Evolutionary conservation across 2,329 filamentous ascomycete species (phyloP).

Genomic region (Blumeria hordei): DNA sequence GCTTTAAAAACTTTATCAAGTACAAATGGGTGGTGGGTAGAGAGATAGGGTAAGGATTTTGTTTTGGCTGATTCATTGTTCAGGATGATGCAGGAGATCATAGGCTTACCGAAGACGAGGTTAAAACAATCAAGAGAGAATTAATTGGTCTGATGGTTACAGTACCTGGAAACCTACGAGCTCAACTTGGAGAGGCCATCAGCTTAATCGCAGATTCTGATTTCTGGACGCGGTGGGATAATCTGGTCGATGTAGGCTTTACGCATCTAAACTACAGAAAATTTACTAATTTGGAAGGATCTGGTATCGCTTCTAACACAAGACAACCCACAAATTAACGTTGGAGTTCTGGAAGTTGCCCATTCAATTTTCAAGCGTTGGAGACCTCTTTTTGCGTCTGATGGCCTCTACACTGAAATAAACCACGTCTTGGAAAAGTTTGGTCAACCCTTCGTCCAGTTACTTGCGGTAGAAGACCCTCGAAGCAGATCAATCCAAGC

Average conservation of each 20-base stretch:
- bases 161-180: constrained; percentile 66
- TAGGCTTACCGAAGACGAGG: constrained; percentile 63
- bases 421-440: constrained; percentile 84
- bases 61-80: constrained; percentile 6
- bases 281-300: constrained; percentile 27
- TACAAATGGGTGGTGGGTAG: constrained; percentile 60
- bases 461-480: constrained; percentile 38
- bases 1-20: constrained; percentile 97
- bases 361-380: constrained; percentile 95
- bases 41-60: background rate
- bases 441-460: constrained; percentile 54
- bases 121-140: constrained; percentile 77
- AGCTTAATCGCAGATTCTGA: constrained; percentile 95
- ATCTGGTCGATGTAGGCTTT: constrained; percentile 49
- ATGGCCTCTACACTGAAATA: constrained; percentile 84
- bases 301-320: constrained; percentile 69
- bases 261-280: background rate
- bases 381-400: constrained; percentile 80
- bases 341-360: constrained; percentile 85
- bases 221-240: constrained; percentile 91
- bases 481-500: no score
- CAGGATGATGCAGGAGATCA: constrained; percentile 83
- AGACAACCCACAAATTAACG: constrained; percentile 63
- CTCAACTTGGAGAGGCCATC: constrained; percentile 87
- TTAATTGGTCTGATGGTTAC: constrained; percentile 92